Evolutionary conservation across 495 filamentous ascomycete genomes (phyloP), one percentile per base, ranked within the genome.

Genomic region (Aspergillus bridgeri): DNA sequence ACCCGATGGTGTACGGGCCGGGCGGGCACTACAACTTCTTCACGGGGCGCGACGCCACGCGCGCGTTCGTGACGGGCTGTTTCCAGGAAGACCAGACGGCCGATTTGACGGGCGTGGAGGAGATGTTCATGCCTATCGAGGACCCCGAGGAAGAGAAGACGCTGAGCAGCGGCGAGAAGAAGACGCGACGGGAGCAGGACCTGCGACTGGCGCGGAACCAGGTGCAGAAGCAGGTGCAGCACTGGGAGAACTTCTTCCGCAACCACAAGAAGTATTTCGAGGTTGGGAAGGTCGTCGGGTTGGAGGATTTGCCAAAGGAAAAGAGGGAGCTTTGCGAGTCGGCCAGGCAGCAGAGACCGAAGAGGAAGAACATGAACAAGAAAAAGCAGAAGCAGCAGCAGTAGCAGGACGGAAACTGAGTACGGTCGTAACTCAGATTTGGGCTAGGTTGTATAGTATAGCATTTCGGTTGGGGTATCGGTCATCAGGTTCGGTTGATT

Each of bases 21-120:
- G 92, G 90, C 18, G 95, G 94, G 3, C 82, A 81, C 47, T 99
- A 99, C 79, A 79, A 84, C 52, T 89, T 89, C 75, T 96, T 99
- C 72, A 79, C 91, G 0, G 94, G 94, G 27, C 77, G 79, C 18
- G 94, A 99, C 72, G 94, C 94, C 6, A 83, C 89, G 3, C 87
- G 94, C 24, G 90, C 88, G 4, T 99, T 91, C 73, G 85, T 99
- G n/a, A 96, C 94, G n/a, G 90, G 90, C 2, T 99, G 94, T 70
- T 99, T 99, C 78, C 75, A 83, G 27, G 86, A 89, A 49, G 93
- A 98, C 76, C 75, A 88, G 42, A 95, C 86, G 5, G 72, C 85
- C 1, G 92, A 98, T 70, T 70, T 97, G 72, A 77, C 85, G 20
- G 95, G 95, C 1, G 89, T 90, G 1, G 94, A 98, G 76, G 83